Base-by-base conservation (phyloP, 2,329 filamentous ascomycete species). In the Alternaria sp. region DNA sequence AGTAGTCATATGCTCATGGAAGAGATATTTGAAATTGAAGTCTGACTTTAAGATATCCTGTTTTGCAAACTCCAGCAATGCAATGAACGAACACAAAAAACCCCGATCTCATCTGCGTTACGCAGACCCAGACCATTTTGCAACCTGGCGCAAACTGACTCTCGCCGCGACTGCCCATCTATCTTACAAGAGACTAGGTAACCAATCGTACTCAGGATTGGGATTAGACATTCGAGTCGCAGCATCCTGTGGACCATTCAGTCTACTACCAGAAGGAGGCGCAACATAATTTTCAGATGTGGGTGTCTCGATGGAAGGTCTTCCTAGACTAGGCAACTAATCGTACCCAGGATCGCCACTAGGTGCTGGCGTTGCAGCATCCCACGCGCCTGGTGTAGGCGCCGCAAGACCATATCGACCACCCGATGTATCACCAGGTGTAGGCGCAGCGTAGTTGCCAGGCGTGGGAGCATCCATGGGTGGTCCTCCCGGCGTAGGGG, bases 301-400 rank as follows among this genome's bases (percentile, higher is more conserved):
- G 0, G 76, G 78, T 9, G 77, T 77, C 60, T 79, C 77, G 67
- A 78, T 74, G 2, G 76, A 73, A 14, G 70, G 69, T 7, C 68
- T 75, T 18, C 74, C 76, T 11, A 36, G 32, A 36, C 32, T 16
- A 36, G 32, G 32, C 14, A 36, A 36, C 66, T 69, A 72, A 53
- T 71, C 67, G 52, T 72, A 72, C 2, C 69, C 65, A 9, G 67
- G 70, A 40, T 73, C 70, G 18, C 69, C 70, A 36, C 69, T 70
- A n/a, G 70, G 67, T 43, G 69, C 70, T 27, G 70, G 70, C 18
- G 70, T 73, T 6, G 81, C 82, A 5, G 89, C 89, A 2, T 87
- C 88, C 59, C 82, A 84, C 14, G 80, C 81, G 10, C 82, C 83
- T 5, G 88, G 88, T n/a, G 88, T 90, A 1, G 88, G 87, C 22